phyloP scores from a whole-genome alignment of 495 filamentous ascomycete species.

The Acidomyces sp. region DNA sequence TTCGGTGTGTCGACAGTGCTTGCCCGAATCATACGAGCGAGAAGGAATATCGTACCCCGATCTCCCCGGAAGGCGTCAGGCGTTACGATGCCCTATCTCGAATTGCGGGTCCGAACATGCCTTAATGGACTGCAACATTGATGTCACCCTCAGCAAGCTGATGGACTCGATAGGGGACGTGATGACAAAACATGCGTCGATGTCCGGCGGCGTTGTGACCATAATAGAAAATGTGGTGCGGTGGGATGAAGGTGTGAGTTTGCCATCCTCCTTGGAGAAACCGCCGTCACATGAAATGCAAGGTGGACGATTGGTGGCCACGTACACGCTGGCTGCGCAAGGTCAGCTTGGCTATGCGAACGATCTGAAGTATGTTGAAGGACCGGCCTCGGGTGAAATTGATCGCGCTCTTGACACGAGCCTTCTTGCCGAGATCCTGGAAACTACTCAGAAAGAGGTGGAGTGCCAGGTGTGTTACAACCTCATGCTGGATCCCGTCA shows the following conservation, averaged over 20 bases:
- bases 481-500: slow-evolving; percentile 65
- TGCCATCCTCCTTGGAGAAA: slow-evolving; percentile 7
- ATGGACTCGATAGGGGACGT: slow-evolving; percentile 41
- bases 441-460: slow-evolving; percentile 50
- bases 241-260: slow-evolving; percentile 29
- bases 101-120: slow-evolving; percentile 61
- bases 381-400: slow-evolving; percentile 27
- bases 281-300: slow-evolving; percentile 21
- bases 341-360: slow-evolving; percentile 41
- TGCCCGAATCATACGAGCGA: slow-evolving; percentile 50
- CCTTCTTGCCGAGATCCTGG: slow-evolving; percentile 44
- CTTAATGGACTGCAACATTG: slow-evolving; percentile 56
- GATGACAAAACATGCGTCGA: slow-evolving; percentile 29
- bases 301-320: slow-evolving; percentile 50
- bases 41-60: slow-evolving; percentile 63
- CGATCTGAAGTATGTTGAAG: slow-evolving; percentile 41
- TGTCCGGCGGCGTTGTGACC: slow-evolving; percentile 25
- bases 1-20: slow-evolving; percentile 59
- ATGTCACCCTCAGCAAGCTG: slow-evolving; percentile 60
- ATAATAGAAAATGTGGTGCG: slow-evolving; percentile 32
- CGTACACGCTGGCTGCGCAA: slow-evolving; percentile 41
- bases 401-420: slow-evolving; percentile 36
- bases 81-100: slow-evolving; percentile 57
- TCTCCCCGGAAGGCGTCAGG: slow-evolving; percentile 46
- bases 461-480: slow-evolving; percentile 83